phyloP scores from a whole-genome alignment of 441 rosid genomes.

The Erodium trifolium region DNA sequence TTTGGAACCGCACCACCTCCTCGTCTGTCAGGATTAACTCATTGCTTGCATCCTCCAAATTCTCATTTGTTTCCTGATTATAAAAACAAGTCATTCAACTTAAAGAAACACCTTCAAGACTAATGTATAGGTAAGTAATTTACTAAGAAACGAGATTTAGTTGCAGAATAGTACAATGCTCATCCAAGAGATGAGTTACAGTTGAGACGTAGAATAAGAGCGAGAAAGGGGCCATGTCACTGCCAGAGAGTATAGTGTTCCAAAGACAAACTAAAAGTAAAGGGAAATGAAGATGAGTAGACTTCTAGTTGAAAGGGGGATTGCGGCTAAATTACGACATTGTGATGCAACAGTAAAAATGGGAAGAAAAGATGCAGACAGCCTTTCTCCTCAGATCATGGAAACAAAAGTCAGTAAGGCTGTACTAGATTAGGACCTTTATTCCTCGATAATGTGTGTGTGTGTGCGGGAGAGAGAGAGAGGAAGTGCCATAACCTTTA shows the following conservation, averaged over 20 bases:
- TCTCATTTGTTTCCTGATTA: slow-evolving; percentile 63
- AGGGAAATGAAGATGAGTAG: not conserved
- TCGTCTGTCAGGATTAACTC: slow-evolving; percentile 87
- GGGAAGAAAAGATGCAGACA: not conserved
- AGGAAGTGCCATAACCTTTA: too few species aligned
- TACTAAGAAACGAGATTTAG: not conserved
- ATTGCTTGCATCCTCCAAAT: slow-evolving; percentile 79
- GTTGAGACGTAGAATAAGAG: not conserved
- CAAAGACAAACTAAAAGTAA: not conserved
- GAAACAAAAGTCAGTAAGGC: not conserved
- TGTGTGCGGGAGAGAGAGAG: not conserved
- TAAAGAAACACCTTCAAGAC: not conserved
- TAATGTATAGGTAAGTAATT: not conserved
- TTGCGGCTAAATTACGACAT: not conserved
- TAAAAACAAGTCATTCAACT: not conserved
- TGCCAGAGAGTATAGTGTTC: not conserved
- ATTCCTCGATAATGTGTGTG: not conserved
- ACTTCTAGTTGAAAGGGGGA: not conserved
- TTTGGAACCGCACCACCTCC: slow-evolving; percentile 69
- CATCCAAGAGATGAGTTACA: not conserved
- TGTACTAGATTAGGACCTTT: not conserved
- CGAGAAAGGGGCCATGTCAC: not conserved
- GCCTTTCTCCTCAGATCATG: not conserved
- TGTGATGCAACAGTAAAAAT: not conserved
- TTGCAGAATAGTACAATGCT: too few species aligned